Base-by-base conservation (phyloP, 2,329 filamentous ascomycete genomes). In the Pseudocercospora vitis region DNA sequence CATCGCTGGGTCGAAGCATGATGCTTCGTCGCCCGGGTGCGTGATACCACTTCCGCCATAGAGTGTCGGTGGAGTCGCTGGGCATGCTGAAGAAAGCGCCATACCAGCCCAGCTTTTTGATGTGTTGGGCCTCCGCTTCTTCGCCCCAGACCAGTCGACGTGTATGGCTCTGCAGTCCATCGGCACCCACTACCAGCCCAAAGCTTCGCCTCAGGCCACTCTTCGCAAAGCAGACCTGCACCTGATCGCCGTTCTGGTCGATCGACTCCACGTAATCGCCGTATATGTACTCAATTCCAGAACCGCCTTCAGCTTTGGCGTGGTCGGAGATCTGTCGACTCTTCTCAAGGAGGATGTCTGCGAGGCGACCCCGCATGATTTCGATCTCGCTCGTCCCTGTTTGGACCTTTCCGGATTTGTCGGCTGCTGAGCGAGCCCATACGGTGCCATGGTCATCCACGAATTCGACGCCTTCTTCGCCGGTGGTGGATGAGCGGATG, bases 371-470 rank as follows among this genome's bases (percentile, higher is more conserved):
- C 12, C 68, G 46, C 53, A 69, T 47, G 35, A 70, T 68, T 53
- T 70, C 68, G 18, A 68, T 59, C 44, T 69, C 67, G 33, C 60
- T 62, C n/a, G 67, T 68, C 4, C 59, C 59, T n/a, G 60, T 64
- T 29, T 65, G 60, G 2, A 59, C 28, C 19, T 60, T 63, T 28
- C 64, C 65, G 3, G 57, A 55, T 52, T 64, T 64, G 26, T 66
- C 63, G 7, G 62, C 68, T 4, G 56, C 54, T 12, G 61, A 55
- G 2, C 52, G 28, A 2, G 56, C 65, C 61, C 58, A 63, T 11
- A 56, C 40, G 1, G 50, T 45, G 31, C 63, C 61, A 2, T 62
- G 32, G 2, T 40, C 37, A 40, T 67, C 66, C 12, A 70, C 67
- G 32, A 67, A 67, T 40, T 60, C 53, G 14, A 61, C 56, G 31